phyloP scores from a whole-genome alignment of 225 moss, liverwort and hornwort species.

The Physcomitrium patens region DNA sequence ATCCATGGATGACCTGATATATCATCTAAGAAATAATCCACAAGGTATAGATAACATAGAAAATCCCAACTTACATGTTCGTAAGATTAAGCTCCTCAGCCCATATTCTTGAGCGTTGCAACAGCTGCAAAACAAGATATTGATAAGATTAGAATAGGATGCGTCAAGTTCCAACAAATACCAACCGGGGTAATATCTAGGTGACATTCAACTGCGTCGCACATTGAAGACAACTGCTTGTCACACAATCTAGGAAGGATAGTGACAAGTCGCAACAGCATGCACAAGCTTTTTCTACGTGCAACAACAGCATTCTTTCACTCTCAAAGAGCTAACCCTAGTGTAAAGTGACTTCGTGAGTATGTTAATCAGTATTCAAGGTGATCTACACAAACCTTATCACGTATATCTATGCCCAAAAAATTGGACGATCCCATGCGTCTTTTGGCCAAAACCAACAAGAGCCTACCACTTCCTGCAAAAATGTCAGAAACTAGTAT shows the following conservation, averaged over 20 bases:
- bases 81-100: conserved; percentile 71
- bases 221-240: not conserved
- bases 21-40: not conserved
- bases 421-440: conserved; percentile 58
- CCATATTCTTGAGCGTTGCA: conserved; percentile 77
- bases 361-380: not conserved
- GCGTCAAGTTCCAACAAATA: conserved; percentile 3
- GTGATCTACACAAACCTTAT: conserved; percentile 51
- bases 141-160: conserved; percentile 6
- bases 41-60: not conserved
- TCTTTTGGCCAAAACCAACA: conserved; percentile 81
- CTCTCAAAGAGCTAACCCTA: not conserved
- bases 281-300: not conserved
- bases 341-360: not conserved
- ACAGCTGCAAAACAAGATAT: conserved; percentile 38
- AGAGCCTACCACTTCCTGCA: conserved; percentile 71
- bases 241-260: not conserved
- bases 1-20: not conserved
- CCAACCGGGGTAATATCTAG: not conserved
- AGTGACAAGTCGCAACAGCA: not conserved
- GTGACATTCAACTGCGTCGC: not conserved
- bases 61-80: conserved; percentile 45
- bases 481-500: not conserved
- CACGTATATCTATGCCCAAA: conserved; percentile 78
- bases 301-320: not conserved